These are phyloP conservation scores for Lactarius vividus DNA, from an alignment of 768 basidiomycete genomes.

Conservation along the genomic window DNA sequence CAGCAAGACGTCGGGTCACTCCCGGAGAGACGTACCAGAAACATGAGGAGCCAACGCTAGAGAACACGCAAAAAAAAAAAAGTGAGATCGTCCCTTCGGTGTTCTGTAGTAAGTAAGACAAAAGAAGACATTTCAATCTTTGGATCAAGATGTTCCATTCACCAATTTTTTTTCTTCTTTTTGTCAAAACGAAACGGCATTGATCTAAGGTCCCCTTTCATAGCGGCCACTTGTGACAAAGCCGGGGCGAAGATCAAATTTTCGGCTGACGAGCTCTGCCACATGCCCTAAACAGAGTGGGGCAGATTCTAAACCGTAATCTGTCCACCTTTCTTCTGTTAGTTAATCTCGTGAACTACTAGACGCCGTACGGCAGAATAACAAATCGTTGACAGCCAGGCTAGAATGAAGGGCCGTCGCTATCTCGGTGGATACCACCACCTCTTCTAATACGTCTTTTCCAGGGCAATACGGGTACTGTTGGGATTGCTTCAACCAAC, in stretches of 20 bases:
- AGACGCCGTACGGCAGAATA: slow-evolving; percentile 10
- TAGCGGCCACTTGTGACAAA: neutral
- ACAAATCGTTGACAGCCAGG: slow-evolving; percentile 7
- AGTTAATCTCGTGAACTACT: neutral
- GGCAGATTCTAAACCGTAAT: neutral
- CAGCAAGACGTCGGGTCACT: neutral
- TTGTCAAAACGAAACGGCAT: slow-evolving; percentile 2
- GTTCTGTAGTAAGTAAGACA: neutral
- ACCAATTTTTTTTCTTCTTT: neutral
- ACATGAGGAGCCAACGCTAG: slow-evolving; percentile 1
- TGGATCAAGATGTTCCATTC: neutral
- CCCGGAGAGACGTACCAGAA: neutral
- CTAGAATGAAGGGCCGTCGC: neutral
- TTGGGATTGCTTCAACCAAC: neutral
- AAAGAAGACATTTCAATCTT: neutral
- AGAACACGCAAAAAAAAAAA: neutral
- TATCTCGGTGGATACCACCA: neutral
- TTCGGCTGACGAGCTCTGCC: neutral
- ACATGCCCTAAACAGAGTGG: neutral
- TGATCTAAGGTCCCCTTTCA: slow-evolving; percentile 4
- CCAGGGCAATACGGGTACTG: neutral
- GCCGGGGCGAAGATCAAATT: slow-evolving; percentile 5
- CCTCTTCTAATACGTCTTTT: neutral
- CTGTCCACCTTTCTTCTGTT: neutral
- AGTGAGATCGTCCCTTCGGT: slow-evolving; percentile 3